These are phyloP conservation scores for Pseudonitzschia multiseries DNA, from an alignment of 108 stramenopile genomes.

Conservation along the genomic window DNA sequence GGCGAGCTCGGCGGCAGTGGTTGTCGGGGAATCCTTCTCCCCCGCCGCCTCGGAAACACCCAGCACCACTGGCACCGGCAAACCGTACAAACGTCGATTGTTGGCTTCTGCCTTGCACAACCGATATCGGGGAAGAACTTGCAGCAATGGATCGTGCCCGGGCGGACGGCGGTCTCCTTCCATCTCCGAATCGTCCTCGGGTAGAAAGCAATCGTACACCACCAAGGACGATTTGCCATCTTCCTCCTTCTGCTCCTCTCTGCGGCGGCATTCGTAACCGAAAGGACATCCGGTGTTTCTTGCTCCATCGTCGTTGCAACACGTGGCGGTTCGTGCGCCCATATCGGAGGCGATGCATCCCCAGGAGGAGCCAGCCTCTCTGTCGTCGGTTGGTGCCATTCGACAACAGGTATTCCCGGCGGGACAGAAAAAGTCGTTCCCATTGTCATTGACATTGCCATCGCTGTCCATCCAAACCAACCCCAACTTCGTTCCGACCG, in stretches of 20 bases:
- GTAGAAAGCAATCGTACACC: background rate
- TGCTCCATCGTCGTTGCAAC: conserved; percentile 29
- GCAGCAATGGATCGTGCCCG: conserved; percentile 33
- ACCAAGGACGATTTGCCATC: background rate
- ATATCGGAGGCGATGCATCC: conserved; percentile 52
- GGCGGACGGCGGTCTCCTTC: background rate
- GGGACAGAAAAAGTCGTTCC: conserved; percentile 23
- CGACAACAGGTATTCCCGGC: conserved; percentile 47
- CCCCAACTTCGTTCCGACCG: background rate
- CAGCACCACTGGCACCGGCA: background rate
- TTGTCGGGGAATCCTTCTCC: background rate
- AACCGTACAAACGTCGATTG: conserved; percentile 16
- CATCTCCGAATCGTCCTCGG: background rate
- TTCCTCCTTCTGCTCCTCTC: background rate
- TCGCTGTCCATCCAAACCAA: background rate
- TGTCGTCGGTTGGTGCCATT: background rate
- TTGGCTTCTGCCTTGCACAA: conserved; percentile 23
- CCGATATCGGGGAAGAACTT: conserved; percentile 43
- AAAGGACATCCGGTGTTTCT: conserved; percentile 35
- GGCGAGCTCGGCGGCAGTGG: conserved; percentile 18
- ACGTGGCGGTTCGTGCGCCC: conserved; percentile 44
- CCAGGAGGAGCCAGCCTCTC: background rate
- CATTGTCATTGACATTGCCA: background rate
- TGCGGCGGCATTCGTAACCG: conserved; percentile 38
- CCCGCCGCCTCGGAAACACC: background rate